These are phyloP conservation scores for Lavandula angustifolia DNA, from an alignment of 257 asterid genomes.

Conservation along the genomic window DNA sequence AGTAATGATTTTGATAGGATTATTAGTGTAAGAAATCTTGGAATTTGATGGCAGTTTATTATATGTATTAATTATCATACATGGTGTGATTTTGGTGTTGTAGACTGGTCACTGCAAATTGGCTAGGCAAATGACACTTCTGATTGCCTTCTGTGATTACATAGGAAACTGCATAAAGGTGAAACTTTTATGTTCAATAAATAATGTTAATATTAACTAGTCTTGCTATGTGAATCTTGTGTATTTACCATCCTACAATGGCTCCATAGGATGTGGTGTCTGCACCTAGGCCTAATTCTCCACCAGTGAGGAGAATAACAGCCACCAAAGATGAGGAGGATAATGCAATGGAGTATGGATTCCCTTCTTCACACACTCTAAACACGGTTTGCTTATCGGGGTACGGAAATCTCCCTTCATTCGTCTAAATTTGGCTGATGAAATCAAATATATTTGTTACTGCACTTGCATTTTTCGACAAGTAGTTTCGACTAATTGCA, in stretches of 20 bases:
- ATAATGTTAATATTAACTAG: background rate
- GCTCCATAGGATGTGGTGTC: constrained; percentile 73
- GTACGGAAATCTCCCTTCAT: constrained; percentile 40
- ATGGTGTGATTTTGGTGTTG: constrained; percentile 26
- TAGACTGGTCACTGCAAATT: constrained; percentile 90
- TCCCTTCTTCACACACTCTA: constrained; percentile 92
- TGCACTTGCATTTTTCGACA: constrained; percentile 1
- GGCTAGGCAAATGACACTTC: constrained; percentile 92
- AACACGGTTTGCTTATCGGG: constrained; percentile 92
- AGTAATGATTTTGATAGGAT: background rate
- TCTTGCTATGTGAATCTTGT: constrained; percentile 1
- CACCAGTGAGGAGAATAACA: constrained; percentile 71
- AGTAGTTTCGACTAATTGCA: background rate
- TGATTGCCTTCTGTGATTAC: constrained; percentile 87
- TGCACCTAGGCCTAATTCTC: constrained; percentile 82
- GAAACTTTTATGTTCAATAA: background rate
- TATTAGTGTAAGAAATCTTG: constrained; percentile 1
- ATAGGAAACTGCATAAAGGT: constrained; percentile 69
- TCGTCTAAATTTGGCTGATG: background rate
- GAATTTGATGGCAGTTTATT: background rate
- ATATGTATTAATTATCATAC: background rate
- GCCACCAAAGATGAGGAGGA: constrained; percentile 77
- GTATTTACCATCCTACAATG: constrained; percentile 8
- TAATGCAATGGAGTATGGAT: constrained; percentile 83
- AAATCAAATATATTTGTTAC: background rate